Evolutionary conservation across 805 yeast species (phyloP).

Genomic region (Komagataella phaffii): DNA sequence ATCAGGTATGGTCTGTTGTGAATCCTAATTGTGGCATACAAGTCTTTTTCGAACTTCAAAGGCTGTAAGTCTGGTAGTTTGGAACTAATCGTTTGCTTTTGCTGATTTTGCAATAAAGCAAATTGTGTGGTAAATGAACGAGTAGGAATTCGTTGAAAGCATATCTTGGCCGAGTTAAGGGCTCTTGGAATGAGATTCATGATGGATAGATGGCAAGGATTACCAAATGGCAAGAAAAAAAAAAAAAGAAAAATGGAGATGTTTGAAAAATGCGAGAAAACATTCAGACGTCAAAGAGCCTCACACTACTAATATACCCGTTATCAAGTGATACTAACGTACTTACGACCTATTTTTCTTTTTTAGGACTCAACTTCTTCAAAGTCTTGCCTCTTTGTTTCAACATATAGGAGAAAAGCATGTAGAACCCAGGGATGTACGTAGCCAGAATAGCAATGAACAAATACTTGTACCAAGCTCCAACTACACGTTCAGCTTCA

Average conservation of each 20-base stretch:
- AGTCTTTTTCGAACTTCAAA: slow-evolving; percentile 48
- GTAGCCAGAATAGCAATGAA: slow-evolving; percentile 45
- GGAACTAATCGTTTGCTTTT: not conserved
- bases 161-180: not conserved
- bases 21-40: slow-evolving; percentile 74
- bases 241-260: not conserved
- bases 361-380: slow-evolving; percentile 21
- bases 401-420: slow-evolving; percentile 78
- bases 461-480: slow-evolving; percentile 36
- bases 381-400: slow-evolving; percentile 73
- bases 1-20: slow-evolving; percentile 81
- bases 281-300: not conserved
- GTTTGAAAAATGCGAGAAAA: not conserved
- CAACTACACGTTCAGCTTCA: slow-evolving; percentile 45
- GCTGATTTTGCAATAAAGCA: not conserved
- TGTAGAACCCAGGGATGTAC: slow-evolving; percentile 81
- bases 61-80: slow-evolving; percentile 35
- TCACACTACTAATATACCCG: not conserved
- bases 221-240: not conserved
- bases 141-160: not conserved
- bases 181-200: not conserved
- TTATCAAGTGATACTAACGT: not conserved
- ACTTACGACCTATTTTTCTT: not conserved
- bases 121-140: not conserved
- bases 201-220: not conserved